A percentile compares a stretch with the other conserved stretches of the same genome.
phyloP scores from a whole-genome alignment of 306 rosid species.

The Myrica gale region DNA sequence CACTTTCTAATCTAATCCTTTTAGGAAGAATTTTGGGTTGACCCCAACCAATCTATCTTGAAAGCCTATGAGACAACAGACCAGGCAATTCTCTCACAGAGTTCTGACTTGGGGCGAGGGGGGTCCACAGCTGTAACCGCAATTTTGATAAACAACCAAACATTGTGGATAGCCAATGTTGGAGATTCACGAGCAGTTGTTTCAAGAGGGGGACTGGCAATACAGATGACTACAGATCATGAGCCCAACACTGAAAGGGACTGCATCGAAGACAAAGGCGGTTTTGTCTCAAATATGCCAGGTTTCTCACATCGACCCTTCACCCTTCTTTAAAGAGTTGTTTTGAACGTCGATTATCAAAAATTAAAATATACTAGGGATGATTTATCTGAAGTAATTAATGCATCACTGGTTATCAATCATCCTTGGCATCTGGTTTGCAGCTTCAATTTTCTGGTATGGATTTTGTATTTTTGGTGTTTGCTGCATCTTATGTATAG shows the following conservation, averaged over 20 bases:
- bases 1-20: conserved; percentile 25
- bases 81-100: conserved; percentile 79
- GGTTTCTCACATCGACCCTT: conserved; percentile 38
- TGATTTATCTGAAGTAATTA: not conserved
- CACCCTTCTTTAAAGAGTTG: conserved; percentile 14
- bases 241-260: conserved; percentile 83
- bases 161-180: conserved; percentile 76
- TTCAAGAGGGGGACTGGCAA: conserved; percentile 72
- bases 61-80: conserved; percentile 90
- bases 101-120: conserved; percentile 92
- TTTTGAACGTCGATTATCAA: not conserved
- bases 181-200: conserved; percentile 97
- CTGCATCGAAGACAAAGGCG: conserved; percentile 81
- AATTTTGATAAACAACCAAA: conserved; percentile 65
- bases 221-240: conserved; percentile 80
- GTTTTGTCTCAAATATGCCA: conserved; percentile 97
- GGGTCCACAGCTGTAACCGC: conserved; percentile 98
- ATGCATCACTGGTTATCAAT: not conserved
- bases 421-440: conserved; percentile 7
- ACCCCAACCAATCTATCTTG: conserved; percentile 64
- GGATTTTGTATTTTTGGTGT: conserved; percentile 3
- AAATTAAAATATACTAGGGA: no score
- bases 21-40: conserved; percentile 87
- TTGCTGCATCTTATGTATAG: not conserved
- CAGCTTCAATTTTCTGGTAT: conserved; percentile 12